A percentile compares a stretch with the other conserved stretches of the same genome.
Conservation (phyloP, 2,329 filamentous ascomycete species). For the Fusarium xyrophilum region DNA sequence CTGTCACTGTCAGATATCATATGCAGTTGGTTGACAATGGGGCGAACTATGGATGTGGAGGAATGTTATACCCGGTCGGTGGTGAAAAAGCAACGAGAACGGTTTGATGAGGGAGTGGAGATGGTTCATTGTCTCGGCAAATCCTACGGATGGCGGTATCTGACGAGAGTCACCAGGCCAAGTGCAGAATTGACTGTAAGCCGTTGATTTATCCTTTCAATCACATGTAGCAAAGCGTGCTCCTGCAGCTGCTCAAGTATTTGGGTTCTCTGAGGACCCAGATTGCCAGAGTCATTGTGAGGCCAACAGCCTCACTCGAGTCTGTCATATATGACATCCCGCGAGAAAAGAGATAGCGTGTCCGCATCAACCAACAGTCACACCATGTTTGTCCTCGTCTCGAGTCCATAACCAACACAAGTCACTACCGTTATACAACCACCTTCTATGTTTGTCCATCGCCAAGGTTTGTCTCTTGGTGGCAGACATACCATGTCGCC, state of each 20-base stretch:
- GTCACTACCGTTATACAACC: too few species aligned
- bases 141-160: background rate
- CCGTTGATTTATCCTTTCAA: background rate
- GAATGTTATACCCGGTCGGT: fast-evolving
- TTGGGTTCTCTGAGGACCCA: too few species aligned
- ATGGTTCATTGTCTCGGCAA: background rate
- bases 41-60: background rate
- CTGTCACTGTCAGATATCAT: background rate
- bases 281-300: too few species aligned
- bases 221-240: too few species aligned
- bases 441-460: too few species aligned
- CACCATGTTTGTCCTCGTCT: too few species aligned
- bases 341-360: background rate
- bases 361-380: background rate
- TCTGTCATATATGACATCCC: background rate
- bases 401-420: too few species aligned
- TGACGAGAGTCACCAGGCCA: fast-evolving
- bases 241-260: too few species aligned
- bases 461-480: background rate
- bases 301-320: too few species aligned
- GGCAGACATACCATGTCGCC: background rate
- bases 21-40: background rate
- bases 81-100: background rate
- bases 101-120: background rate
- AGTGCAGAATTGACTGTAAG: background rate